Evolutionary conservation across 2,329 filamentous ascomycete species (phyloP), one percentile per base, ranked within the genome.

Genomic region (Alternaria gansuensis): DNA sequence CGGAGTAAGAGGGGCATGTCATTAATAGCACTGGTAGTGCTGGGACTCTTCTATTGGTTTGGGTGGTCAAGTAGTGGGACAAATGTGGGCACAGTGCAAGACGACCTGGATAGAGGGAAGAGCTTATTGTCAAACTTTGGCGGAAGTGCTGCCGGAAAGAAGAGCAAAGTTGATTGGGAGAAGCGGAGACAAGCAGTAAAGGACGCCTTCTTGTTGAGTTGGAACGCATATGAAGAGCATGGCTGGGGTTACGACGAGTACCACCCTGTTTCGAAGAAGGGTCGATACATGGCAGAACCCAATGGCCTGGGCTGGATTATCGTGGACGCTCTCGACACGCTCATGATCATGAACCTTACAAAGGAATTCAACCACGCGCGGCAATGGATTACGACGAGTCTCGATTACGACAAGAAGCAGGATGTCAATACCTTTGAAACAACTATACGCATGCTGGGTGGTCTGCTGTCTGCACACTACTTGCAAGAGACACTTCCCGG

Each of bases 341-440:
- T 98, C 84, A 99, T 99, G 81, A 83, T 99, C 61, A 99, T 99
- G 95, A 98, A 98, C 77, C 83, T 97, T 65, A 98, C 94, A 13
- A 90, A 88, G 31, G 88, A 93, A 62, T 84, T 99, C 37, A 85
- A 88, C 36, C 88, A 96, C 72, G 94, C 95, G 28, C 85, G 94
- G 55, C 87, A 96, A 73, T 99, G 95, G 95, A 87, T 99, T 46
- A 84, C 91, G 2, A 89, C 87, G 4, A 88, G 88, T 7, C 79
- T 98, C 63, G 89, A 88, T 10, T 98, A 96, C 80, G 89, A 97
- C 60, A 92, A 97, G 77, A 85, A 97, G 71, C 93, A 97, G 76
- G 92, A 97, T 75, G 94, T 99, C 55, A 98, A 93, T 77, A 97
- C 93, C 0, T 99, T 98, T 70, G 95, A 99, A 81, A 98, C 94